Conservation (phyloP, 306 rosid species). For the Prunus dulcis region DNA sequence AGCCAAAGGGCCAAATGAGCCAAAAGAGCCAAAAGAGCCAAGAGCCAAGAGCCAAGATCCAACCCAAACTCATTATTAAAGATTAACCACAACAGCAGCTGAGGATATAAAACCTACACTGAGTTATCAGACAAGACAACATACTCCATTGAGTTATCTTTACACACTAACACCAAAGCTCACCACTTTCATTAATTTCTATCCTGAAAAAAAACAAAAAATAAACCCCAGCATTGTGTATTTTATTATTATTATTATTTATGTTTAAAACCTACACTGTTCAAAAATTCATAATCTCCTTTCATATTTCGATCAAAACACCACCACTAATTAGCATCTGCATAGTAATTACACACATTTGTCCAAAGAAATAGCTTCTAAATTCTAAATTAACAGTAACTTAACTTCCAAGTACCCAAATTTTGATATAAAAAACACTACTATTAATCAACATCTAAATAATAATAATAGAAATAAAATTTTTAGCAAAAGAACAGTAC, state of each 20-base stretch:
- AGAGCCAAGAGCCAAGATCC: neutral
- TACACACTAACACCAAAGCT: neutral
- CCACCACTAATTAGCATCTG: neutral
- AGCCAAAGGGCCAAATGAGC: neutral
- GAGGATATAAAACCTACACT: no score
- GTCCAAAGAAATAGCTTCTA: neutral
- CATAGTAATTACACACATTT: no score
- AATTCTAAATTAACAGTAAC: neutral
- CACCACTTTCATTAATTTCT: neutral
- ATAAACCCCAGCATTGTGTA: neutral
- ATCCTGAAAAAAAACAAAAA: neutral
- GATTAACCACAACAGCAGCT: neutral
- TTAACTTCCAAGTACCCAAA: no score
- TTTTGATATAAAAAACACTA: no score
- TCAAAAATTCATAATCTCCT: no score
- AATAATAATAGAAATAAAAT: neutral
- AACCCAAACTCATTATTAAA: constrained; percentile 3
- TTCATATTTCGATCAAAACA: neutral
- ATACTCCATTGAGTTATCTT: neutral
- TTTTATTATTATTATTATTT: no score
- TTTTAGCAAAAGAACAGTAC: neutral
- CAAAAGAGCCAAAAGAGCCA: neutral
- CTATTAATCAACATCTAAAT: no score
- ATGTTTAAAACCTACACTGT: no score
- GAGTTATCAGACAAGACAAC: neutral